Evolutionary conservation across 257 asterid species (phyloP).

Genomic region (Orobanche coerulescens): DNA sequence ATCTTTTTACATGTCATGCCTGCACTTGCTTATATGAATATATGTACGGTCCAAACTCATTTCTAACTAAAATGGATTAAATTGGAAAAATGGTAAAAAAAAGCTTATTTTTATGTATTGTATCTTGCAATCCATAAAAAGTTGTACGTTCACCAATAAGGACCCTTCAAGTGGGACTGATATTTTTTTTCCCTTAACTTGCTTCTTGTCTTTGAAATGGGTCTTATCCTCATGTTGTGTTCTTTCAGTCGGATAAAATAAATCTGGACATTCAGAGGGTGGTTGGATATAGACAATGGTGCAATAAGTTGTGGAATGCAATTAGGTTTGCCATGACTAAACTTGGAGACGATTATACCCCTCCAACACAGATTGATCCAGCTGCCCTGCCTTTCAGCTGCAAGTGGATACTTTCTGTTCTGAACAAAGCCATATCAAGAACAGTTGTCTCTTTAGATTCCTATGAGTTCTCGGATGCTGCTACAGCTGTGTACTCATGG

Average conservation of each 20-base stretch:
- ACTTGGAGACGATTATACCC: slow-evolving; percentile 83
- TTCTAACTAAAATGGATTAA: too few relatives aligned
- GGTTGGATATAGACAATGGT: slow-evolving; percentile 93
- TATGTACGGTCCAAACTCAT: too few relatives aligned
- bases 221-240: slow-evolving; percentile 1
- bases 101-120: too few relatives aligned
- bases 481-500: slow-evolving; percentile 77
- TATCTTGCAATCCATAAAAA: too few relatives aligned
- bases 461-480: slow-evolving; percentile 82
- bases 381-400: slow-evolving; percentile 76
- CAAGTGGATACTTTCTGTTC: slow-evolving; percentile 86
- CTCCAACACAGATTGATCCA: slow-evolving; percentile 51
- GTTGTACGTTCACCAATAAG: too few relatives aligned
- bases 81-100: too few relatives aligned
- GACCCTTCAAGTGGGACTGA: too few relatives aligned
- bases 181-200: slow-evolving; percentile 11
- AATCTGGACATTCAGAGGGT: slow-evolving; percentile 92
- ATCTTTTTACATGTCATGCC: too few relatives aligned
- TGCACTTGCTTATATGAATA: too few relatives aligned
- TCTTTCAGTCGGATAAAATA: slow-evolving; percentile 80
- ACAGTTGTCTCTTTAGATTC: slow-evolving; percentile 62
- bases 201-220: neutral
- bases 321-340: slow-evolving; percentile 90
- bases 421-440: slow-evolving; percentile 76
- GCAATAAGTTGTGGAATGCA: slow-evolving; percentile 97